Base-by-base conservation (phyloP, 208 protist genomes). In the Tetramitus jugosus region DNA sequence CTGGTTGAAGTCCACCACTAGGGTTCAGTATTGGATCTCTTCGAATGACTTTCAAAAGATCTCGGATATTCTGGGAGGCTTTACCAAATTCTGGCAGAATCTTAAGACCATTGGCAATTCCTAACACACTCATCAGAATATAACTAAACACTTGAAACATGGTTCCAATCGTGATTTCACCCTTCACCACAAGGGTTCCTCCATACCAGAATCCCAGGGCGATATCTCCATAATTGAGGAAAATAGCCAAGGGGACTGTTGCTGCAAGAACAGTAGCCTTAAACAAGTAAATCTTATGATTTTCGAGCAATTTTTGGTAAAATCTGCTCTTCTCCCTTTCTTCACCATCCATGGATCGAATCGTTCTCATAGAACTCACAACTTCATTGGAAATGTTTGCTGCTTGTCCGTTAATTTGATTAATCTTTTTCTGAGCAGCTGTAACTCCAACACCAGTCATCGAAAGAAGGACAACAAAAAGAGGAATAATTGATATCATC, bases 291-390 rank as follows among this genome's bases (percentile, higher is more conserved):
- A 29, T 49, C 2, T 4, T 69, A 49, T 46, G 42, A 69, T 46
- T 69, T 23, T 69, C 26, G 23, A 31, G 31, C 17, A 69, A 69
- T 46, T 69, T 39, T 3, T 37, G 1, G 42, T 69, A 46, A 46
- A 69, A 69, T 40, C 64, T 40, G 6, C 46, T 29, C 42, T 31
- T 49, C 33, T 69, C 64, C 6, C 33, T 40, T 46, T 29, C 4
- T 69, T 69, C 64, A 31, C 64, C 64, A 29, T 13, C 64, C 64
- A 69, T 69, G 1, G 39, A 49, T 31, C 37, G 33, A 69, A 69
- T 29, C 1, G 64, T 69, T 46, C 33, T 69, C 3, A 69, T 69
- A 31, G 23, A 40, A 46, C 7, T 1, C 1, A 29, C 29, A 31
- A 69, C 33, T 69, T 69, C 64, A 49, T 40, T 69, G 37, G 39